Evolutionary conservation across 2,329 filamentous ascomycete species (phyloP).

Genomic region (Fusarium neocosmosporiellum): DNA sequence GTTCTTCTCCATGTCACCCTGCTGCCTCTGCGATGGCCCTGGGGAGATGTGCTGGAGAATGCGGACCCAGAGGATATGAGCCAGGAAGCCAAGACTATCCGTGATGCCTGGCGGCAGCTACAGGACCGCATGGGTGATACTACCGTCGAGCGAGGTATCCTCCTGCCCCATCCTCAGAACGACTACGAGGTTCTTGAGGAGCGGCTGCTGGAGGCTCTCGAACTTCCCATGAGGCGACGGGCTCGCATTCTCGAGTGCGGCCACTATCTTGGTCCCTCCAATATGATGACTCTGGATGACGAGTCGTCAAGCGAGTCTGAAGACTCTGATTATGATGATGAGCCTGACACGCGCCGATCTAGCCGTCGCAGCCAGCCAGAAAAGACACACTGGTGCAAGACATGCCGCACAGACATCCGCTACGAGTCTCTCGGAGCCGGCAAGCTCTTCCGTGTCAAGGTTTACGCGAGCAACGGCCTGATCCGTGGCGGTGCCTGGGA

Average conservation of each 20-base stretch:
- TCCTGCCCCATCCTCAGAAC: slow-evolving; percentile 81
- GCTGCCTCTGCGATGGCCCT: slow-evolving; percentile 75
- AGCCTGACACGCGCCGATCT: slow-evolving; percentile 40
- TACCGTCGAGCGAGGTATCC: slow-evolving; percentile 77
- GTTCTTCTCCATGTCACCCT: slow-evolving; percentile 83
- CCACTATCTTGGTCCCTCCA: slow-evolving; percentile 76
- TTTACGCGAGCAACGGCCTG: slow-evolving; percentile 94
- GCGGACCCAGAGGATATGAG: slow-evolving; percentile 55
- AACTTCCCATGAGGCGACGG: slow-evolving; percentile 72
- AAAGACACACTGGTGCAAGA: slow-evolving; percentile 65
- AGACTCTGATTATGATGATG: slow-evolving; percentile 51
- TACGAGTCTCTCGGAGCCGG: slow-evolving; percentile 64
- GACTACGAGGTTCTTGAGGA: slow-evolving; percentile 86
- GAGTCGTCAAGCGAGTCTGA: slow-evolving; percentile 62
- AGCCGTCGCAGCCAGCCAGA: slow-evolving; percentile 43
- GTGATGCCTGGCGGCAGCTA: slow-evolving; percentile 73
- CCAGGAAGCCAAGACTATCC: slow-evolving; percentile 61
- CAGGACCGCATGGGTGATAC: slow-evolving; percentile 79
- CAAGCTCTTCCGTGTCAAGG: slow-evolving; percentile 80
- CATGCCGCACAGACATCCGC: slow-evolving; percentile 65
- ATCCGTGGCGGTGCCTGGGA: slow-evolving; percentile 94
- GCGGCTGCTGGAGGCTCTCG: slow-evolving; percentile 78
- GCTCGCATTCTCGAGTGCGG: slow-evolving; percentile 80
- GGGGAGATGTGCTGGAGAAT: slow-evolving; percentile 66
- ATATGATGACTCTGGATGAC: slow-evolving; percentile 56